phyloP scores from a whole-genome alignment of 768 basidiomycete genomes.

The Trametes elegans region DNA sequence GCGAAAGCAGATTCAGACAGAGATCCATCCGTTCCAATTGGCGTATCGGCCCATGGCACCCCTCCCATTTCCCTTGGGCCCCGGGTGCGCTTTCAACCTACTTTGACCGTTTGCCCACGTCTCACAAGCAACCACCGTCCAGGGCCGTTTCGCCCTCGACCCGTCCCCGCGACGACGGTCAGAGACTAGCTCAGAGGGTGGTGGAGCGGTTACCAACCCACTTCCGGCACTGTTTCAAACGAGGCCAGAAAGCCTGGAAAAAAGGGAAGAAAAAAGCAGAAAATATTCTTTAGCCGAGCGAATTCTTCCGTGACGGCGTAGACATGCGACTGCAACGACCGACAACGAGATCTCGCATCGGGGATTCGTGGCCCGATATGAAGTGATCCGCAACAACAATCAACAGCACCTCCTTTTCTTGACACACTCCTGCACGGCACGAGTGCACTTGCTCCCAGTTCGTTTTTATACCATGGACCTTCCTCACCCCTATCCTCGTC shows the following conservation, averaged over 20 bases:
- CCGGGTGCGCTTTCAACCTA: background rate
- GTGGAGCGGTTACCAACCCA: conserved; percentile 16
- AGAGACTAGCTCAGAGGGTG: conserved; percentile 8
- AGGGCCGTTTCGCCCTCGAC: background rate
- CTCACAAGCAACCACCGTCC: background rate
- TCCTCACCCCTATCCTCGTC: conserved; percentile 23
- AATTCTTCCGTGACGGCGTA: conserved; percentile 18
- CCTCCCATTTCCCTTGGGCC: background rate
- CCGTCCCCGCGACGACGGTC: background rate
- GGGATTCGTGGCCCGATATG: conserved; percentile 32
- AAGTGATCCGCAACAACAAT: conserved; percentile 37
- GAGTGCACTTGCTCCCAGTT: conserved; percentile 15
- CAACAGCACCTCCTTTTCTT: conserved; percentile 24
- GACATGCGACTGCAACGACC: conserved; percentile 15
- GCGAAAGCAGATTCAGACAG: too few species aligned
- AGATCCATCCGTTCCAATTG: too few species aligned
- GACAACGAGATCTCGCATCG: conserved; percentile 23
- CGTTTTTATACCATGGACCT: conserved; percentile 30
- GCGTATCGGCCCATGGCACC: conserved; percentile 10
- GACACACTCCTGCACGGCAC: conserved; percentile 22
- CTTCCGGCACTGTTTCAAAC: conserved; percentile 9
- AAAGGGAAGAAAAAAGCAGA: conserved; percentile 11
- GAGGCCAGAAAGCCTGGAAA: conserved; percentile 4
- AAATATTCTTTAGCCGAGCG: conserved; percentile 17
- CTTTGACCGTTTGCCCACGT: conserved; percentile 6